Evolutionary conservation across 169 alveolate genomes (phyloP).

Genomic region (Plasmodium inui): DNA sequence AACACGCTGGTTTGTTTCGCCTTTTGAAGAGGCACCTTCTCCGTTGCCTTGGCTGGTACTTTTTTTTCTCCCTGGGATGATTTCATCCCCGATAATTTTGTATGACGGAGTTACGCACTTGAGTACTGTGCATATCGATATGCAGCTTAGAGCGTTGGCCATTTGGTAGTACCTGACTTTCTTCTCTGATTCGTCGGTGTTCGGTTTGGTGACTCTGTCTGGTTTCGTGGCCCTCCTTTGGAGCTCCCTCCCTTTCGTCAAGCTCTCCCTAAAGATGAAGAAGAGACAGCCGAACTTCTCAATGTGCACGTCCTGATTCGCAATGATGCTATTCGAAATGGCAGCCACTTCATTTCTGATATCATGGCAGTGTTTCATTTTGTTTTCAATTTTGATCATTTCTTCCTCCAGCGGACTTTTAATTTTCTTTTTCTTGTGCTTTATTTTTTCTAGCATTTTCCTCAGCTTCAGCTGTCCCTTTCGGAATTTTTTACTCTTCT

Average conservation of each 20-base stretch:
- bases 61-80: background rate
- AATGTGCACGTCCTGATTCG: constrained; percentile 19
- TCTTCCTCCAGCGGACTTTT: constrained; percentile 24
- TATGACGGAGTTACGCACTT: constrained; percentile 63
- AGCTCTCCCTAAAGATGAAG: constrained; percentile 35
- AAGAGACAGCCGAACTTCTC: constrained; percentile 41
- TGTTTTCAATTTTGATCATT: constrained; percentile 12
- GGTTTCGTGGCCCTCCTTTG: background rate
- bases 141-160: constrained; percentile 1
- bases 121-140: constrained; percentile 57
- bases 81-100: constrained; percentile 20
- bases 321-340: constrained; percentile 34
- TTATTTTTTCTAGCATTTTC: constrained; percentile 25
- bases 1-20: background rate
- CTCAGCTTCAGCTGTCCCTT: constrained; percentile 23
- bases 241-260: constrained; percentile 1
- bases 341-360: constrained; percentile 23
- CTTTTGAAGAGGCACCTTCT: background rate
- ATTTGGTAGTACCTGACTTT: background rate
- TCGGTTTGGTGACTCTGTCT: background rate
- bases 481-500: constrained; percentile 14
- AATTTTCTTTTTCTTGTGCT: constrained; percentile 7
- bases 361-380: constrained; percentile 32
- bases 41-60: background rate
- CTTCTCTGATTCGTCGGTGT: background rate